Evolutionary conservation across 2,329 filamentous ascomycete genomes (phyloP).

Genomic region (Sodiomyces alkalinus): DNA sequence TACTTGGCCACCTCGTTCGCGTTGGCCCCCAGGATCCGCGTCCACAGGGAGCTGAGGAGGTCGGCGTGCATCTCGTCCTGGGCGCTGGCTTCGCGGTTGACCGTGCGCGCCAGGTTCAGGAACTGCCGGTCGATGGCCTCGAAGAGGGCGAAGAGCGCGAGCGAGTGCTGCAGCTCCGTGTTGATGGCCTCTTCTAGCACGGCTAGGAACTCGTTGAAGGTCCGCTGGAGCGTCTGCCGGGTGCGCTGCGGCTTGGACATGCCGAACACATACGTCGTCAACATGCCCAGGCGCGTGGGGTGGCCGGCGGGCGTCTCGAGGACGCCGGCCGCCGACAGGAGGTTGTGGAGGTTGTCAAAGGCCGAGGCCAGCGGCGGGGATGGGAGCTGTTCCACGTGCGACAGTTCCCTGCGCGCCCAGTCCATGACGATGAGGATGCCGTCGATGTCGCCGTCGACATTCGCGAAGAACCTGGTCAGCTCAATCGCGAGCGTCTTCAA

Average conservation of each 20-base stretch:
- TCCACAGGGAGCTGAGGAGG: constrained; percentile 73
- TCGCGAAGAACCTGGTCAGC: constrained; percentile 82
- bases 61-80: constrained; percentile 73
- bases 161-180: constrained; percentile 65
- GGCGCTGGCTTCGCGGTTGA: constrained; percentile 66
- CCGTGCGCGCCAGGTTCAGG: constrained; percentile 70
- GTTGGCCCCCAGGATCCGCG: constrained; percentile 64
- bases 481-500: constrained; percentile 74
- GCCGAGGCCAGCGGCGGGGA: constrained; percentile 51
- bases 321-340: constrained; percentile 50
- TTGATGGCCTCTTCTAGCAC: constrained; percentile 83
- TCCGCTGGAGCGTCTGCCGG: constrained; percentile 64
- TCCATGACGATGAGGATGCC: constrained; percentile 91
- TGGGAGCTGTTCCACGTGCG: constrained; percentile 47
- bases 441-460: constrained; percentile 86
- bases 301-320: constrained; percentile 37
- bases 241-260: constrained; percentile 69
- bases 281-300: constrained; percentile 52
- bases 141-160: constrained; percentile 76
- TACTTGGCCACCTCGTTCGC: constrained; percentile 70
- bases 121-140: constrained; percentile 85
- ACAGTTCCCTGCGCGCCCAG: constrained; percentile 78
- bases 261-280: constrained; percentile 64
- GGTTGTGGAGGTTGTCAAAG: constrained; percentile 70
- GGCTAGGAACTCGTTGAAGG: constrained; percentile 74